These are phyloP conservation scores for Dictyostelium capitatum DNA, from an alignment of 78 protist genomes.

Conservation along the genomic window DNA sequence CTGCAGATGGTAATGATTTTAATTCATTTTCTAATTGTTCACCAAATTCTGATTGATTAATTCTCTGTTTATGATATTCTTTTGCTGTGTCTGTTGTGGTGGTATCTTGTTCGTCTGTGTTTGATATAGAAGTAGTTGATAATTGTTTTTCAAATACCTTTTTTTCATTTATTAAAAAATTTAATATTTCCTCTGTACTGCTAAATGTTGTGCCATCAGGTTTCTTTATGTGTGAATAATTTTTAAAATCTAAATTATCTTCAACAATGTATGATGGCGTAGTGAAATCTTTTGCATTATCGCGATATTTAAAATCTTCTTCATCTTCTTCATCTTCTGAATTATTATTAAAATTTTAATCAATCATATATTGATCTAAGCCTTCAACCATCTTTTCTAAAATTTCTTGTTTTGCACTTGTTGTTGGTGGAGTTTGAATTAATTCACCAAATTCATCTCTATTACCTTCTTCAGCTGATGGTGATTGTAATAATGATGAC, in stretches of 20 bases:
- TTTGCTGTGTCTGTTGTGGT: not conserved
- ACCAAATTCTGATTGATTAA: conserved; percentile 6
- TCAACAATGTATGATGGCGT: conserved; percentile 8
- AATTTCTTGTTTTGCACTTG: not conserved
- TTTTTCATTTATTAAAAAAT: conserved; percentile 15
- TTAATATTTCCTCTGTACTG: not conserved
- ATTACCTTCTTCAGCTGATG: too few relatives aligned
- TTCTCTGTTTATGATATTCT: not conserved
- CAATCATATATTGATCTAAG: conserved; percentile 20
- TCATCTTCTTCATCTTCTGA: not conserved
- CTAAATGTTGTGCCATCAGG: conserved; percentile 16
- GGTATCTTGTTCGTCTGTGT: not conserved
- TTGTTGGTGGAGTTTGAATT: not conserved
- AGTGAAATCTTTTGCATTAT: not conserved
- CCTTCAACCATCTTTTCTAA: conserved; percentile 26
- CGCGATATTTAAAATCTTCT: not conserved
- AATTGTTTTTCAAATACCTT: not conserved
- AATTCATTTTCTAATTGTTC: conserved; percentile 25
- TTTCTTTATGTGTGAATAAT: conserved; percentile 17
- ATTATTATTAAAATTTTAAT: conserved; percentile 2
- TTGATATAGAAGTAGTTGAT: not conserved
- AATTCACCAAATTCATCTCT: conserved; percentile 4
- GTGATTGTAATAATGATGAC: too few relatives aligned
- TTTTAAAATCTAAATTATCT: conserved; percentile 11
- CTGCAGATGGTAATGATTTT: conserved; percentile 58